Percentiles rank a stretch among this genome's conserved stretches.
phyloP scores from a whole-genome alignment of 2,329 filamentous ascomycete species.

The Aplosporella prunicola region DNA sequence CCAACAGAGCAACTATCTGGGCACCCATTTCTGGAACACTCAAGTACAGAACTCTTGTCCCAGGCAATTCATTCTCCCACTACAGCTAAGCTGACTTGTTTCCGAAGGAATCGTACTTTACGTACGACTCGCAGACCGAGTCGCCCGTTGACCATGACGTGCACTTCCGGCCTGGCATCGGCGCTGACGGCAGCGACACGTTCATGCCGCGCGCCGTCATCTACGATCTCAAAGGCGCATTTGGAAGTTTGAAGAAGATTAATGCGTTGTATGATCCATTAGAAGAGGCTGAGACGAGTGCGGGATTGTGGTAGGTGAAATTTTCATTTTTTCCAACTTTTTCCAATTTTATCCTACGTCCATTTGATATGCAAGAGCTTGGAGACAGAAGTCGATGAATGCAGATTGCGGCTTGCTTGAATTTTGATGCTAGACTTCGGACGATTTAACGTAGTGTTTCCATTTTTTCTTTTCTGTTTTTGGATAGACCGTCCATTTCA shows the following conservation, averaged over 20 bases:
- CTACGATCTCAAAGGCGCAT: slow-evolving; percentile 90
- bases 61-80: background rate
- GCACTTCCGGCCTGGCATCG: slow-evolving; percentile 77
- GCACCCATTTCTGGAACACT: slow-evolving; percentile 95
- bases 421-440: too few relatives aligned
- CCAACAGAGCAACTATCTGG: slow-evolving; percentile 83
- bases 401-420: too few relatives aligned
- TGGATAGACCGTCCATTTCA: background rate
- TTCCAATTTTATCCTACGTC: background rate
- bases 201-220: slow-evolving; percentile 86
- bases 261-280: slow-evolving; percentile 74
- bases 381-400: too few relatives aligned
- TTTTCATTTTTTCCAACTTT: background rate
- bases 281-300: slow-evolving; percentile 22
- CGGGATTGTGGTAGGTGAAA: slow-evolving; percentile 19
- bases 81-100: background rate
- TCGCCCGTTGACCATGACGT: slow-evolving; percentile 70
- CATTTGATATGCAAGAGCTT: too few relatives aligned
- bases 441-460: too few relatives aligned
- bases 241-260: slow-evolving; percentile 77
- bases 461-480: background rate
- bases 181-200: slow-evolving; percentile 76
- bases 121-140: slow-evolving; percentile 57
- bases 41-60: slow-evolving; percentile 54
- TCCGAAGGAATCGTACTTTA: slow-evolving; percentile 87